A percentile compares a stretch with the other conserved stretches of the same genome.
phyloP scores from a whole-genome alignment of 495 filamentous ascomycete genomes.

The Podospora pseudopauciseta region DNA sequence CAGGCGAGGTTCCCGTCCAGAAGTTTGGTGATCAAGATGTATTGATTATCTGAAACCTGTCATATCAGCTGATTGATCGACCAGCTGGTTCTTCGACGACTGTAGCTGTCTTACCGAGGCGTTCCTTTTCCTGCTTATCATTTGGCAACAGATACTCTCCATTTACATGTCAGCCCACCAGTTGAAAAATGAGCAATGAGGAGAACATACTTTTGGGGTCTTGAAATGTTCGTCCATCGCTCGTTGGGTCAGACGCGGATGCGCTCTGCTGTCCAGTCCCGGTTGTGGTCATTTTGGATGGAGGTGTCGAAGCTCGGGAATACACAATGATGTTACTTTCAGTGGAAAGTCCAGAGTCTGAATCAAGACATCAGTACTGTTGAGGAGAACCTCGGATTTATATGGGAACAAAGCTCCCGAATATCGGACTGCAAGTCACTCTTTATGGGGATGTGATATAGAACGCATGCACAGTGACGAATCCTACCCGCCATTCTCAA shows the following conservation, averaged over 20 bases:
- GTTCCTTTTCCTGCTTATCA: background rate
- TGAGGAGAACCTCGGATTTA: background rate
- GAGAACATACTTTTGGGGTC: background rate
- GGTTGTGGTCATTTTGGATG: background rate
- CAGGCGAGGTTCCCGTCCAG: background rate
- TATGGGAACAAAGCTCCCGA: background rate
- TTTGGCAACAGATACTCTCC: background rate
- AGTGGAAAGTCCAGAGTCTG: too few species aligned
- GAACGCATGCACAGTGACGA: background rate
- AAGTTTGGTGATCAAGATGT: background rate
- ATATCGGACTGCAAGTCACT: background rate
- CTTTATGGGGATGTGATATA: background rate
- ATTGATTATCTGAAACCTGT: background rate
- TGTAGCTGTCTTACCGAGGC: background rate
- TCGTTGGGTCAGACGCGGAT: background rate
- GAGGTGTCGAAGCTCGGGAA: background rate
- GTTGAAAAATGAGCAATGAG: background rate
- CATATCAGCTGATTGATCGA: background rate
- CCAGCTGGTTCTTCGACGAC: background rate
- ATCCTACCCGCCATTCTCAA: background rate
- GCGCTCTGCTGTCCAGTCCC: background rate
- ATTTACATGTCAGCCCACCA: background rate
- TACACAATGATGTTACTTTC: too few species aligned
- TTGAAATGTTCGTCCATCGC: background rate
- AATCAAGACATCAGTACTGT: too few species aligned